Conservation (phyloP, 768 basidiomycete species). For the Lentinula guzmanii region DNA sequence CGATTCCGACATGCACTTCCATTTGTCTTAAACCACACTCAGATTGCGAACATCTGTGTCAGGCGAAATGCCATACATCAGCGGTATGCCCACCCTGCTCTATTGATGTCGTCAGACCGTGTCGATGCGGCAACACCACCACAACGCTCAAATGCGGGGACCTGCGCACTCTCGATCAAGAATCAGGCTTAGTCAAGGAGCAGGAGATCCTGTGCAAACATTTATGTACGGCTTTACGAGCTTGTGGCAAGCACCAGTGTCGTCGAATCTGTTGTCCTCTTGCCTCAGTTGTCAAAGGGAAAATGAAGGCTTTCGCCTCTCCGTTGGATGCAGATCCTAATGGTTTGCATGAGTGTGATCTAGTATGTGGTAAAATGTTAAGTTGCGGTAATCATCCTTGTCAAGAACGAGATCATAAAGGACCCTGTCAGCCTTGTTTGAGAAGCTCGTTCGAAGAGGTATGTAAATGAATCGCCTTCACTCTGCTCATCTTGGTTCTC, state of each 20-base stretch:
- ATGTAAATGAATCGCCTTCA: slow-evolving; percentile 11
- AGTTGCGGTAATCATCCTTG: slow-evolving; percentile 78
- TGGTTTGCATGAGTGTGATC: slow-evolving; percentile 79
- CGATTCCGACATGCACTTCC: slow-evolving; percentile 75
- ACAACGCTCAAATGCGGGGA: slow-evolving; percentile 49
- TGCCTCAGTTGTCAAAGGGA: slow-evolving; percentile 59
- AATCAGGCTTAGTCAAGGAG: slow-evolving; percentile 15
- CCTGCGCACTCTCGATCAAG: slow-evolving; percentile 23
- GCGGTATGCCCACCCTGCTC: slow-evolving; percentile 79
- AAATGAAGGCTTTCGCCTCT: slow-evolving; percentile 36
- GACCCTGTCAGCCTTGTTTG: slow-evolving; percentile 77
- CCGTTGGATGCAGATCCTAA: slow-evolving; percentile 50
- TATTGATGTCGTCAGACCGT: slow-evolving; percentile 65
- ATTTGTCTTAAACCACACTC: slow-evolving; percentile 59
- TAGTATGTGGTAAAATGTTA: slow-evolving; percentile 70
- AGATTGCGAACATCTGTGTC: slow-evolving; percentile 73
- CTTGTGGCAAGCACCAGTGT: slow-evolving; percentile 87
- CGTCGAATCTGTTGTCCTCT: slow-evolving; percentile 84
- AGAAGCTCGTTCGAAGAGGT: slow-evolving; percentile 92
- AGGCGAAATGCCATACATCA: slow-evolving; percentile 55
- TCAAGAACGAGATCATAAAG: slow-evolving; percentile 75
- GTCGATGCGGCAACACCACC: slow-evolving; percentile 78
- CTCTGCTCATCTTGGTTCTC: no score
- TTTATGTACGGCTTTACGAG: slow-evolving; percentile 69
- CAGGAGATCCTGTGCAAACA: slow-evolving; percentile 74